phyloP scores from a whole-genome alignment of 1,139 yeast species.

The Nadsonia commutata region DNA sequence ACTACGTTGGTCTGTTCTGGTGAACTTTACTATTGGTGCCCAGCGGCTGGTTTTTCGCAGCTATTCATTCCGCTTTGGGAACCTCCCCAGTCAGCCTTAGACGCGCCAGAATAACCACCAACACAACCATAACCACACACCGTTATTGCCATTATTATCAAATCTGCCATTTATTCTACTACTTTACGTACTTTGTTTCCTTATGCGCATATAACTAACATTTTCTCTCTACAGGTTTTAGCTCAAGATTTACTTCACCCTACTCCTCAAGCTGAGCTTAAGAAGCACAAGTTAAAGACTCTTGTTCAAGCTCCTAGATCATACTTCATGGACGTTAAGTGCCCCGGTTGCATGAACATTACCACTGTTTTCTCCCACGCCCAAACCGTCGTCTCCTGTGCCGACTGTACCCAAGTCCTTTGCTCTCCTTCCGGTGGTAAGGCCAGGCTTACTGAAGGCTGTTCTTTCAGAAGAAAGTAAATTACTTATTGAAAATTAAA shows the following conservation, averaged over 20 bases:
- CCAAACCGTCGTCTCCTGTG: conserved; percentile 99
- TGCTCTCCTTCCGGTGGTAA: conserved; percentile 99
- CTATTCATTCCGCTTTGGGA: too few relatives aligned
- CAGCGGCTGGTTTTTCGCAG: too few relatives aligned
- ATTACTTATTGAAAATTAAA: conserved; percentile 10
- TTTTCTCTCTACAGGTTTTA: conserved; percentile 45
- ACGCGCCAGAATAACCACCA: too few relatives aligned
- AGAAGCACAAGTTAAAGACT: conserved; percentile 94
- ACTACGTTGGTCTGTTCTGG: too few relatives aligned
- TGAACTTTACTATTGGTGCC: too few relatives aligned
- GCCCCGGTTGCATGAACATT: conserved; percentile 98
- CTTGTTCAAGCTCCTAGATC: conserved; percentile 98
- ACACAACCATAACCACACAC: too few relatives aligned
- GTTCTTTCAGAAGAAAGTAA: conserved; percentile 98
- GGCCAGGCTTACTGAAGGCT: conserved; percentile 98
- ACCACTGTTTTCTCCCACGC: conserved; percentile 99
- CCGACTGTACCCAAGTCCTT: conserved; percentile 93
- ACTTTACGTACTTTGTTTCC: too few relatives aligned
- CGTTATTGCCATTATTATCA: too few relatives aligned
- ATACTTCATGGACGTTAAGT: conserved; percentile 98
- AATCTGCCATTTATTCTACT: too few relatives aligned
- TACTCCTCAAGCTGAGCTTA: conserved; percentile 88
- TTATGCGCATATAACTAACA: neutral
- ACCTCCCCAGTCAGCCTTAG: too few relatives aligned
- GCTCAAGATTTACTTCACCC: conserved; percentile 98